Conservation (phyloP, 2,329 filamentous ascomycete species). For the Fusarium protoensiforme region DNA sequence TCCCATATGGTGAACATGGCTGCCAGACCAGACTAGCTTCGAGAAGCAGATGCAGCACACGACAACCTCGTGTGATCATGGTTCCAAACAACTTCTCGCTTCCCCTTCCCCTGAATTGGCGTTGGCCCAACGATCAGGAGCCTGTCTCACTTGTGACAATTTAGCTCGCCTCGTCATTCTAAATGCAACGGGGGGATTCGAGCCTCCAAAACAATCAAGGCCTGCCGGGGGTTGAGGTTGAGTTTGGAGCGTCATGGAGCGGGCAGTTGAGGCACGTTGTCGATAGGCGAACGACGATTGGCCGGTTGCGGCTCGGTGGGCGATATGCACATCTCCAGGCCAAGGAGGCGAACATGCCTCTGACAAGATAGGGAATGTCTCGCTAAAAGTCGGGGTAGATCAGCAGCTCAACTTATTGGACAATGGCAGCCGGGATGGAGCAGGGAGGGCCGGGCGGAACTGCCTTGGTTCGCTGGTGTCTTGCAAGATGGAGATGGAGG, state of each 20-base stretch:
- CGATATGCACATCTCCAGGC: slow-evolving; percentile 32
- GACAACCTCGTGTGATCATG: slow-evolving; percentile 22
- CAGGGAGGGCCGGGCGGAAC: slow-evolving; percentile 6
- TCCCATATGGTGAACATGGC: background rate
- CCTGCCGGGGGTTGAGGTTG: slow-evolving; percentile 18
- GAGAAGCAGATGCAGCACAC: slow-evolving; percentile 22
- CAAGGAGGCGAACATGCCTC: slow-evolving; percentile 20
- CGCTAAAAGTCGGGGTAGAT: slow-evolving; percentile 42
- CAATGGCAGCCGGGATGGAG: slow-evolving; percentile 23
- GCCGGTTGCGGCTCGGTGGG: slow-evolving; percentile 17
- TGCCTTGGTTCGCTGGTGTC: slow-evolving; percentile 17
- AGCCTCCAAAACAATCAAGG: background rate
- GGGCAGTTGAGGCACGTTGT: slow-evolving; percentile 41
- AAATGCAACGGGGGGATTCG: slow-evolving; percentile 6
- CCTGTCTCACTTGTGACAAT: slow-evolving; percentile 24
- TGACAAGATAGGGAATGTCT: slow-evolving; percentile 32
- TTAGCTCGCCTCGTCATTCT: slow-evolving; percentile 3
- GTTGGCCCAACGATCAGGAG: slow-evolving; percentile 12
- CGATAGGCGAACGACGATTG: slow-evolving; percentile 33
- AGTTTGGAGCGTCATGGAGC: slow-evolving; percentile 27
- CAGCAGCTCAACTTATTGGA: slow-evolving; percentile 26
- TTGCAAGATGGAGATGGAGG: slow-evolving; percentile 23
- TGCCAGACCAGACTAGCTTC: slow-evolving; percentile 4
- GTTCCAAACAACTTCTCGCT: slow-evolving; percentile 15
- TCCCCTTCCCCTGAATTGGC: slow-evolving; percentile 31